Base-by-base conservation (phyloP, 345 rosid genomes). In the Orychophragmus violaceus region DNA sequence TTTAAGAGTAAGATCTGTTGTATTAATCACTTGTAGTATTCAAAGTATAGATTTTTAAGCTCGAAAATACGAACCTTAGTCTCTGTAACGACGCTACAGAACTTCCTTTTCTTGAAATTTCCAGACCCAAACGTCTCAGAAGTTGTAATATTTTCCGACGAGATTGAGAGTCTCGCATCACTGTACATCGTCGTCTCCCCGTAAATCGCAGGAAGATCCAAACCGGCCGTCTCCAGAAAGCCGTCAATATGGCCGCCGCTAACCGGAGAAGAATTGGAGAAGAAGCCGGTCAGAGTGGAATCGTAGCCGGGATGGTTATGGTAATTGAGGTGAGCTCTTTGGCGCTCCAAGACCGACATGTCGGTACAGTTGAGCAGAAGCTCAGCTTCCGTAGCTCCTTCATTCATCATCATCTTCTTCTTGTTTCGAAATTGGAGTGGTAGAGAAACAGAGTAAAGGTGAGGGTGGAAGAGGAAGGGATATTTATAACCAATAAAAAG, bases 81-180 rank as follows among this genome's bases (percentile, higher is more conserved):
- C 60, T 57, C 76, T 36, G 66, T 49, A n/a, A 23, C 3, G 32
- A 33, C 29, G 11, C 32, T 70, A 48, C 81, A 82, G 54, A 28
- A 71, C 72, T 82, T 93, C 70, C 97, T 77, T 76, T 88, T 93
- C 87, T 79, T 87, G 72, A 74, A 68, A 71, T 80, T 82, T 8
- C 17, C 45, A 44, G 82, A 83, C 74, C 42, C 80, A 37, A 71
- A 80, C 17, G 56, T 70, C 13, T 57, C 76, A 16, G 75, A 46
- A 54, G 52, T 59, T 51, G 46, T 52, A 42, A 59, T 32, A 66
- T 72, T 78, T n/a, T 72, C 84, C 21, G 74, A 67, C 59, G 55
- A 35, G 37, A 52, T 28, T 0, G 76, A 69, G 49, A 54, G 39
- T 27, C 51, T 56, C 3, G 59, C 8, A 57, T 56, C 70, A 46